Evolutionary conservation across 202 grass and related monocot genomes (phyloP).

Genomic region (Zoysia matrella): DNA sequence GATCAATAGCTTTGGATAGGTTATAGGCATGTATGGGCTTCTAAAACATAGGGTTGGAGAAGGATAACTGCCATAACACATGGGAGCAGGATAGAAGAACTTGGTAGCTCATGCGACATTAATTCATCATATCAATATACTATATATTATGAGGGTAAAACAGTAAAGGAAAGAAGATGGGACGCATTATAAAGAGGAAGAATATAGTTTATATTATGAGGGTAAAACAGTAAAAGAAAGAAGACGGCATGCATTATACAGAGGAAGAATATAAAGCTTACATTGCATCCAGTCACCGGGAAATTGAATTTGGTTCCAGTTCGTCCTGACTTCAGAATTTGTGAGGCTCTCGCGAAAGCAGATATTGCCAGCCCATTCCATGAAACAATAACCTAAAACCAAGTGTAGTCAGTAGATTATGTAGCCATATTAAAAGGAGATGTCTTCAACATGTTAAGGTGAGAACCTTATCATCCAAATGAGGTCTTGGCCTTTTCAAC

Average conservation of each 20-base stretch:
- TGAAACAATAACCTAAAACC: conserved; percentile 90
- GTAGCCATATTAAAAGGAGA: conserved; percentile 7
- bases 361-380: conserved; percentile 96
- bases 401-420: conserved; percentile 32
- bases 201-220: too few relatives aligned
- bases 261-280: conserved; percentile 39
- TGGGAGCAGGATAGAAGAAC: neutral
- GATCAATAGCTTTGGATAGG: conserved; percentile 9
- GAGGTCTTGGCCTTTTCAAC: conserved; percentile 77
- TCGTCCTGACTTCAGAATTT: conserved; percentile 65
- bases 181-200: too few relatives aligned
- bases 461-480: conserved; percentile 94
- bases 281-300: conserved; percentile 69
- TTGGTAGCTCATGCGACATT: neutral
- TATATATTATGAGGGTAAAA: conserved; percentile 8
- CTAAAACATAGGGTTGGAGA: neutral
- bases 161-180: conserved; percentile 28
- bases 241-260: conserved; percentile 8
- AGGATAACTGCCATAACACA: neutral
- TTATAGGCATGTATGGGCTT: neutral
- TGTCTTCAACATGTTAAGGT: conserved; percentile 9
- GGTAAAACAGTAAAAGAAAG: too few relatives aligned
- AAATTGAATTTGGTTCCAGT: conserved; percentile 59
- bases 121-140: conserved; percentile 17
- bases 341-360: conserved; percentile 91